Conservation (phyloP, 1,139 yeast species). For the Debaryomyces udenii region DNA sequence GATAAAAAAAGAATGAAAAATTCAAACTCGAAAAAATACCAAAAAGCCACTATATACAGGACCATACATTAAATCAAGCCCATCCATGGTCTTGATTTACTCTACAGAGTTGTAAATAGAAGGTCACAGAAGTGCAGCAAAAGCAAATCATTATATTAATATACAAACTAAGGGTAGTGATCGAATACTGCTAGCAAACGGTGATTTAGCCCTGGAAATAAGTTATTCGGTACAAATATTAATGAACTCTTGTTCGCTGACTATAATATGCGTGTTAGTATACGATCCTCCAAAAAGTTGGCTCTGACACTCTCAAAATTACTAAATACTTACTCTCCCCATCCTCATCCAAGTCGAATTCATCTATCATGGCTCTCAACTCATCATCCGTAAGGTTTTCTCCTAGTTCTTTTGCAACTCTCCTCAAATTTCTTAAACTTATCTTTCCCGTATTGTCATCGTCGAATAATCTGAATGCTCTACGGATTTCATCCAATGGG, state of each 20-base stretch:
- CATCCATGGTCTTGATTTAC: no score
- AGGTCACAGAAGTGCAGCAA: no score
- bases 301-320: neutral
- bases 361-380: constrained; percentile 94
- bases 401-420: constrained; percentile 91
- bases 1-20: constrained; percentile 10
- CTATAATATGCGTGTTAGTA: constrained; percentile 33
- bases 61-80: neutral
- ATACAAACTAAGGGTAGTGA: constrained; percentile 1
- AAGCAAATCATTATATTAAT: constrained; percentile 8
- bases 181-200: no score
- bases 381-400: constrained; percentile 93
- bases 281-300: no score
- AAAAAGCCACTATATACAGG: constrained; percentile 4
- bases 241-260: constrained; percentile 90
- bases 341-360: constrained; percentile 94
- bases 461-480: constrained; percentile 91
- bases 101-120: no score
- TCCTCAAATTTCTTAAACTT: constrained; percentile 74
- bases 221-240: constrained; percentile 76
- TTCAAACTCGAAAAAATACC: constrained; percentile 5
- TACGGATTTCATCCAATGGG: constrained; percentile 86
- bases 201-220: no score
- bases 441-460: constrained; percentile 89
- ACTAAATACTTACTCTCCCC: constrained; percentile 66